A percentile compares a stretch with the other conserved stretches of the same genome.
Conservation (phyloP, 768 basidiomycete species). For the Paxillus rubicundulus region DNA sequence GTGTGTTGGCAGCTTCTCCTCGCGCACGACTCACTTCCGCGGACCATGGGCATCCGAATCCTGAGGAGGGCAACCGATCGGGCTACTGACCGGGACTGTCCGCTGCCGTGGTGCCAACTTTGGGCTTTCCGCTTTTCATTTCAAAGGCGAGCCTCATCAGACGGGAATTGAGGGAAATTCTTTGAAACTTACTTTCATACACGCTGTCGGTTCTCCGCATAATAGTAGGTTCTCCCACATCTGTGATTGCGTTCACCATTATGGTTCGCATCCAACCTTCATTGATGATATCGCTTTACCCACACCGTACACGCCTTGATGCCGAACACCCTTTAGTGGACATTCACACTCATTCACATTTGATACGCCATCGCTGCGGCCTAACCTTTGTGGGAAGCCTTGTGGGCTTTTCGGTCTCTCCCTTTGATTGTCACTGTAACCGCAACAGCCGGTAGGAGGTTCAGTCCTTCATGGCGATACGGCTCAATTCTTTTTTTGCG, state of each 20-base stretch:
- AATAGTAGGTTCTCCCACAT: background rate
- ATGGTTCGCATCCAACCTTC: background rate
- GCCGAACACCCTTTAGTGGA: background rate
- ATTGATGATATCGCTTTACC: background rate
- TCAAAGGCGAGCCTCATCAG: no score
- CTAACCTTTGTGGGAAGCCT: slow-evolving; percentile 3
- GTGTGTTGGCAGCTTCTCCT: background rate
- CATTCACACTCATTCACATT: background rate
- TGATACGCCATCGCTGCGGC: background rate
- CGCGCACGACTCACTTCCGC: background rate
- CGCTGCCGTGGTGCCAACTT: no score
- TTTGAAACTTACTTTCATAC: background rate
- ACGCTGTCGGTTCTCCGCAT: background rate
- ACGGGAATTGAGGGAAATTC: background rate
- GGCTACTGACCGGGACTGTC: background rate
- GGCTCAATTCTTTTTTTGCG: background rate
- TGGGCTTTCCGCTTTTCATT: no score
- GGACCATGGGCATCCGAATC: background rate
- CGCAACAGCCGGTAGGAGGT: slow-evolving; percentile 3
- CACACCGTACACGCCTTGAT: slow-evolving; percentile 1
- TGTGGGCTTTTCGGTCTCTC: background rate
- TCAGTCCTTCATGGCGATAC: background rate
- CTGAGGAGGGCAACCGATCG: background rate
- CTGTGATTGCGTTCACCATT: background rate
- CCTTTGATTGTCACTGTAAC: background rate